Conservation (phyloP, 169 alveolate genomes). For the Plasmodium inui region DNA sequence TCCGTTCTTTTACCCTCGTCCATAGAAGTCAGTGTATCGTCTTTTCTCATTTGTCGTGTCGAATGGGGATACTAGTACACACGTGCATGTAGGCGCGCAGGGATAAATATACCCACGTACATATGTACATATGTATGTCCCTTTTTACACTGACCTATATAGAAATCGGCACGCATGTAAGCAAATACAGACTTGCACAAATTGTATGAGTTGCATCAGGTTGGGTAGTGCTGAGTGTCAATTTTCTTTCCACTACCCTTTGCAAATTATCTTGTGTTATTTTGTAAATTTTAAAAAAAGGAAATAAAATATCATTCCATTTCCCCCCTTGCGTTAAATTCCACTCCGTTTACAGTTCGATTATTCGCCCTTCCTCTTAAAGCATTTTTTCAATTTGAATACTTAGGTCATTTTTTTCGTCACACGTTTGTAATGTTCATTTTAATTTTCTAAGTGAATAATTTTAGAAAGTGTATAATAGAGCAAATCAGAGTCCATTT, state of each 20-base stretch:
- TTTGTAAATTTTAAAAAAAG: not conserved
- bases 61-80: not conserved
- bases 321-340: not conserved
- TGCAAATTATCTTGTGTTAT: not conserved
- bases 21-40: constrained; percentile 3
- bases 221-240: not conserved
- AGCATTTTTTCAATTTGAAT: not conserved
- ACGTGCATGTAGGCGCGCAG: constrained; percentile 5
- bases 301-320: not conserved
- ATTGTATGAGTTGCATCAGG: not conserved
- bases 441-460: not conserved
- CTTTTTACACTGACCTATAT: not conserved
- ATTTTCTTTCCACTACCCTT: not conserved
- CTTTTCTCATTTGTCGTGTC: not conserved
- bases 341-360: not conserved
- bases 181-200: not conserved
- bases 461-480: constrained; percentile 27
- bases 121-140: not conserved
- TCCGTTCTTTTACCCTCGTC: not conserved
- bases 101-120: not conserved
- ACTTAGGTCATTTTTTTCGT: constrained; percentile 1
- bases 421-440: not conserved
- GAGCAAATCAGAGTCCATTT: not conserved
- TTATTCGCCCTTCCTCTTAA: not conserved
- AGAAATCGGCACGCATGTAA: not conserved